Conservation (phyloP, 768 basidiomycete species). For the Xanthoconium stramineum region DNA sequence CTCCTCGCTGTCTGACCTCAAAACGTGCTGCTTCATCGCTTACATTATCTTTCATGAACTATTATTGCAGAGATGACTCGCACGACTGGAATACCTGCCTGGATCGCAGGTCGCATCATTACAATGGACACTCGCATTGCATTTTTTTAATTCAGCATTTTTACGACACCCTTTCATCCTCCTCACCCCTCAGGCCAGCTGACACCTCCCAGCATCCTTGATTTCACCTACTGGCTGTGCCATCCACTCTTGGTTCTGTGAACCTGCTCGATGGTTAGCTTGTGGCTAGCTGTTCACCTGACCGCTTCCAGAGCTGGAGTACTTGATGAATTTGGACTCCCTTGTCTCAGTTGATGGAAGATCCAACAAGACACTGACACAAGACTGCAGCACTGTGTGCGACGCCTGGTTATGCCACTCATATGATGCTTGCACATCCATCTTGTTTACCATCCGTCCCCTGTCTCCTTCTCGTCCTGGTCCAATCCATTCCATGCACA, state of each 20-base stretch:
- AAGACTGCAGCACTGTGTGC: slow-evolving; percentile 64
- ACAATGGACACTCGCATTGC: slow-evolving; percentile 41
- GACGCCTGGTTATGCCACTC: slow-evolving; percentile 49
- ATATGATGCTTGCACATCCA: slow-evolving; percentile 43
- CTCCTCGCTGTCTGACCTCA: slow-evolving; percentile 3
- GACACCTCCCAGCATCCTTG: slow-evolving; percentile 18
- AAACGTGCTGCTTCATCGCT: slow-evolving; percentile 29
- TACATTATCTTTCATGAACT: slow-evolving; percentile 38
- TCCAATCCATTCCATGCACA: slow-evolving; percentile 50
- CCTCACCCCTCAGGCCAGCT: slow-evolving; percentile 23
- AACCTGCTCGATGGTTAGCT: slow-evolving; percentile 35
- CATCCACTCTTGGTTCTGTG: slow-evolving; percentile 36
- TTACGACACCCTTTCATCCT: slow-evolving; percentile 31
- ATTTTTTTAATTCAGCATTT: slow-evolving; percentile 41
- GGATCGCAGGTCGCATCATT: slow-evolving; percentile 57
- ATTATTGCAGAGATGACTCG: slow-evolving; percentile 37
- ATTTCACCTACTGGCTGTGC: slow-evolving; percentile 50
- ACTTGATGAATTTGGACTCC: slow-evolving; percentile 49
- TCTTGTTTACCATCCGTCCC: slow-evolving; percentile 43
- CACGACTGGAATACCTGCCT: slow-evolving; percentile 51
- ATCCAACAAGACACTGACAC: slow-evolving; percentile 60
- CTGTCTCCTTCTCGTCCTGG: slow-evolving; percentile 42
- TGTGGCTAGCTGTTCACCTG: slow-evolving; percentile 35
- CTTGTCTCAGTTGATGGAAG: slow-evolving; percentile 50
- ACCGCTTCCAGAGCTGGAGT: slow-evolving; percentile 29